Evolutionary conservation across 176 grass and related monocot species (phyloP).

Genomic region (Triticum monococcum): DNA sequence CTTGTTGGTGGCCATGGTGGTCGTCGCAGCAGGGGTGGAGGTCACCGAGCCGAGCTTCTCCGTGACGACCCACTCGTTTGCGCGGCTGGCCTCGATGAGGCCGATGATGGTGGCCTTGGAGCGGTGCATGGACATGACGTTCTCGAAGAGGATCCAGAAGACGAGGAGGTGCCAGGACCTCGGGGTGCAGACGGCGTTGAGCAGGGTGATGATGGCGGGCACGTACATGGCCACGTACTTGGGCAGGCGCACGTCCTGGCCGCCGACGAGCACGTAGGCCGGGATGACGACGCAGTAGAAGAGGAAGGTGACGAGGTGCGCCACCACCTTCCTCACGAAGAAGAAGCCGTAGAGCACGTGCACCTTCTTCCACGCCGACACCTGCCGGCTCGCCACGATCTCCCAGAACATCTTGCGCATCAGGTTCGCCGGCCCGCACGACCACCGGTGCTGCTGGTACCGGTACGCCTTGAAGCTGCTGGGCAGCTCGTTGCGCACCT

Average conservation of each 20-base stretch:
- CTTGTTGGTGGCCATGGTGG: neutral
- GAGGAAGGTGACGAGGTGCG: slow-evolving; percentile 90
- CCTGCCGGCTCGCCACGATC: slow-evolving; percentile 53
- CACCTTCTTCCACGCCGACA: slow-evolving; percentile 78
- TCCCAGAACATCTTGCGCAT: slow-evolving; percentile 77
- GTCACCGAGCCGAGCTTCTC: slow-evolving; percentile 48
- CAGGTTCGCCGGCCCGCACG: slow-evolving; percentile 78
- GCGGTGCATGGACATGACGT: slow-evolving; percentile 93
- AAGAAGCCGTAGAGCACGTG: slow-evolving; percentile 87
- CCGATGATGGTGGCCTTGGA: slow-evolving; percentile 82
- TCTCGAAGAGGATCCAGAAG: slow-evolving; percentile 98
- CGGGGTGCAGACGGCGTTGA: slow-evolving; percentile 78
- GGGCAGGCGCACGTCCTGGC: slow-evolving; percentile 65
- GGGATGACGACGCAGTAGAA: slow-evolving; percentile 95
- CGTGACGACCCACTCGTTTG: slow-evolving; percentile 89
- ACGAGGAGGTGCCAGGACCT: slow-evolving; percentile 76
- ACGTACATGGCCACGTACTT: slow-evolving; percentile 81
- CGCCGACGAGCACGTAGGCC: slow-evolving; percentile 52
- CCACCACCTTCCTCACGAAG: slow-evolving; percentile 84
- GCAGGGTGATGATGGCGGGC: slow-evolving; percentile 78
- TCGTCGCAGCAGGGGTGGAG: neutral
- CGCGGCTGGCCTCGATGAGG: slow-evolving; percentile 76
- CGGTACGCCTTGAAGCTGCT: slow-evolving; percentile 72
- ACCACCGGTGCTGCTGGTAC: slow-evolving; percentile 88
- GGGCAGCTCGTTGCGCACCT: slow-evolving; percentile 81